Base-by-base conservation (phyloP, 2,329 filamentous ascomycete species). In the Colletotrichum sp. region DNA sequence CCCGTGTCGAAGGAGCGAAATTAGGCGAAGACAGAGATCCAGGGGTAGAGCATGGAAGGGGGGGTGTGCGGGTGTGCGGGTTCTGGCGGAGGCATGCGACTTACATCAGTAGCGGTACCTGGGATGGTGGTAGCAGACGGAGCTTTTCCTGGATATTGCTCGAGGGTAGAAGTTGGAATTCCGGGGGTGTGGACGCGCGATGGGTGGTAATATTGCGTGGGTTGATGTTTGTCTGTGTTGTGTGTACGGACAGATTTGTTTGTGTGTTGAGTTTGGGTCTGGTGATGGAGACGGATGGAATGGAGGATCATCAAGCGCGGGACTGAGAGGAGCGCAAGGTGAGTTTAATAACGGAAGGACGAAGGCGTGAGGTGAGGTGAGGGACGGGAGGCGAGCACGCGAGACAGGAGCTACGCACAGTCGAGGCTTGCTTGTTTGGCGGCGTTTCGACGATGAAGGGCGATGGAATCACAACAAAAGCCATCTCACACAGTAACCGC, bases 21-120 rank as follows among this genome's bases (percentile, higher is more conserved):
- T 76, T 76, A 76, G 74, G 74, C 74, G 74, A 76, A 76, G 74
- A 32, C 61, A 25, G 22, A 25, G 22, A 48, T 68, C 68, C 71
- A 73, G 71, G 74, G 74, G 74, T 68, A 65, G 59, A 74, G 74
- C 74, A 74, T 76, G 70, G 74, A 65, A 68, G 44, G 73, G 71
- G 73, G 63, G 55, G 13, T 39, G 68, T 72, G 69, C 39, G 57
- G 72, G 44, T 55, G 68, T 72, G 69, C 39, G 52, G 61, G 72
- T 36, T 75, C 65, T 72, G 68, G 70, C 52, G 64, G 68, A 68
- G 73, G 73, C 59, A 69, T 73, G 70, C 59, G 44, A 76, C 74
- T 74, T 76, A 74, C 74, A 75, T 71, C 72, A 68, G 69, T 67
- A 70, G 30, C 59, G 55, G 66, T 44, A 71, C 55, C 69, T 66